Conservation (phyloP, 768 basidiomycete species). For the Boletus sp. region DNA sequence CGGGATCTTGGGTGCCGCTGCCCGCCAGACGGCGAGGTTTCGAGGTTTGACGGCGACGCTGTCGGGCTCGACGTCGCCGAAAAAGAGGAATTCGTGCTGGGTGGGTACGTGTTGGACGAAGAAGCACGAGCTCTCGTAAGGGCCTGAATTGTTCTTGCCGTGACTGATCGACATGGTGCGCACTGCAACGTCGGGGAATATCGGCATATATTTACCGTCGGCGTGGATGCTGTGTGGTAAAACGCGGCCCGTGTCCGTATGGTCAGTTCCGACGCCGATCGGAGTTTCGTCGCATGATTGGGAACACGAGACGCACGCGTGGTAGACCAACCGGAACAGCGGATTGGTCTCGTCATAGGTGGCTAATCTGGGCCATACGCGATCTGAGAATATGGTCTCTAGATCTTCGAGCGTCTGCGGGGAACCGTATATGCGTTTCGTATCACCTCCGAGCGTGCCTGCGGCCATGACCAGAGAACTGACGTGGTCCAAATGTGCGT, state of each 20-base stretch:
- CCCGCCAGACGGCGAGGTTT: constrained; percentile 75
- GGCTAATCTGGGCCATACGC: constrained; percentile 84
- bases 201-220: constrained; percentile 50
- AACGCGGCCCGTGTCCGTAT: too few relatives aligned
- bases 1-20: constrained; percentile 75
- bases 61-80: constrained; percentile 93
- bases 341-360: constrained; percentile 68
- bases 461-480: constrained; percentile 80
- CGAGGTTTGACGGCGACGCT: constrained; percentile 57
- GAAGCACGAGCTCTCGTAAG: constrained; percentile 81
- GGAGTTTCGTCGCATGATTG: not conserved
- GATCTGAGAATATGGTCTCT: constrained; percentile 70
- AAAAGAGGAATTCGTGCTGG: constrained; percentile 79
- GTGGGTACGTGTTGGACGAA: constrained; percentile 71
- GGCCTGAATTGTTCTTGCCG: constrained; percentile 53
- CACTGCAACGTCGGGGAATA: constrained; percentile 59
- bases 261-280: constrained; percentile 11
- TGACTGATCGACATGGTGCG: constrained; percentile 71
- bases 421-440: constrained; percentile 64
- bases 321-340: constrained; percentile 59
- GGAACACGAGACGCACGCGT: constrained; percentile 46
- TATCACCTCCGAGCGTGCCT: constrained; percentile 62
- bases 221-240: constrained; percentile 42
- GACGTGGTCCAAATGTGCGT: constrained; percentile 91
- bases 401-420: constrained; percentile 64